Conservation (phyloP, 306 rosid species). For the Cicer arietinum region DNA sequence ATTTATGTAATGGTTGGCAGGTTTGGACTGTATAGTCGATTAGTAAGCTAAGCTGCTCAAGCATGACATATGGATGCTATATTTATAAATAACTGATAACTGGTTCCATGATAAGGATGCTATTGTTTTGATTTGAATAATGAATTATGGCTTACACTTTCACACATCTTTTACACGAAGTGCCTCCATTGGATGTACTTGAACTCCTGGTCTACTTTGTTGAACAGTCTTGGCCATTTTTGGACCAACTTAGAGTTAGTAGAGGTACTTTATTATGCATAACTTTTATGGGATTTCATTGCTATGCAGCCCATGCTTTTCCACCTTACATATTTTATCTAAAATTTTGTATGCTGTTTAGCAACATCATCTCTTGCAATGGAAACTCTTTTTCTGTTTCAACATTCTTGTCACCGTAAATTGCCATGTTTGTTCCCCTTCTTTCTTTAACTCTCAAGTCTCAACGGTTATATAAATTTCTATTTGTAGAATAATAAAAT, state of each 20-base stretch:
- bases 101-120: constrained; percentile 32
- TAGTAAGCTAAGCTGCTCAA: constrained; percentile 2
- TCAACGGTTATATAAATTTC: constrained; percentile 1
- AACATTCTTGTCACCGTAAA: constrained; percentile 8
- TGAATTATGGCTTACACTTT: constrained; percentile 39
- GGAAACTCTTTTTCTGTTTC: constrained; percentile 32
- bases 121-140: constrained; percentile 32
- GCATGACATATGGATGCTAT: constrained; percentile 30
- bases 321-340: constrained; percentile 13
- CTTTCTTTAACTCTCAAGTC: background rate
- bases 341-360: constrained; percentile 10
- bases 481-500: background rate
- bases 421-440: constrained; percentile 2
- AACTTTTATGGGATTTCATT: constrained; percentile 32
- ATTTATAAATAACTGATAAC: background rate
- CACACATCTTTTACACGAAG: constrained; percentile 60
- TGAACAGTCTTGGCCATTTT: constrained; percentile 82
- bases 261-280: constrained; percentile 57
- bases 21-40: too few species aligned
- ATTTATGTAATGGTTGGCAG: too few species aligned
- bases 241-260: constrained; percentile 91
- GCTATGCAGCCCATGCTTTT: constrained; percentile 35
- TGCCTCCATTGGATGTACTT: constrained; percentile 83
- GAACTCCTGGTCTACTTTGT: constrained; percentile 95
- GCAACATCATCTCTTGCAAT: constrained; percentile 27